Evolutionary conservation across 2,329 filamentous ascomycete species (phyloP), one percentile per base, ranked within the genome.

Genomic region (Colletotrichum sp.): DNA sequence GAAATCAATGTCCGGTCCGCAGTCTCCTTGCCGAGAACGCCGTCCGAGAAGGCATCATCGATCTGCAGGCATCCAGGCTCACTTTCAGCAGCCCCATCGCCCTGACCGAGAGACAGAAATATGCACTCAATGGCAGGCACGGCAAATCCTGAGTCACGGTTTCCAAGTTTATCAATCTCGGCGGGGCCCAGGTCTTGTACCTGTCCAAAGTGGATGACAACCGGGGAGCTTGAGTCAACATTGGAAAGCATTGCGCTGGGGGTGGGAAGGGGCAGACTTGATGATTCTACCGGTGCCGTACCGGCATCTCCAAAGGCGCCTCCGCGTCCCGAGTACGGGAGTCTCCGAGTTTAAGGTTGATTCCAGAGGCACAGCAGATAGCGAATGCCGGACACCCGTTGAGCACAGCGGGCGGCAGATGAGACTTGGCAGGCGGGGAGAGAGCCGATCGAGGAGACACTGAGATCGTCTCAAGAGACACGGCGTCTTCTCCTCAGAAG

Each of bases 361-460:
- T 26, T 24, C 28, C 28, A 44, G 59, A 59, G 71, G 71, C 59
- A 57, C 57, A 68, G 71, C 57, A 62, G 12, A 32, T 44, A 62
- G 24, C 32, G 21, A 59, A 44, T 68, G 30, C 32, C 32, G 32
- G 21, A 36, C 30, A 21, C 13, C 18, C 30, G 28, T 28, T 16
- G 44, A 26, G 66, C 30, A 36, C 39, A 24, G 26, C 60, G 24
- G 71, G 24, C 59, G 71, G 71, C 71, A 74, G 66, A 74, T 70
- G 66, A 49, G 66, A 74, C 71, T 59, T 70, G 71, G 71, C 66
- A 70, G 66, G 49, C 57, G 57, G 71, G 66, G 49, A 66, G 49
- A 66, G 30, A 64, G 5, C 44, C 66, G 66, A 44, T 59, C 59
- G 60, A 63, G n/a, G 26, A 62, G 30, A 39, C 34, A 64, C 26